Conservation (phyloP, 2,329 filamentous ascomycete species). For the Tolypocladium paradoxum region DNA sequence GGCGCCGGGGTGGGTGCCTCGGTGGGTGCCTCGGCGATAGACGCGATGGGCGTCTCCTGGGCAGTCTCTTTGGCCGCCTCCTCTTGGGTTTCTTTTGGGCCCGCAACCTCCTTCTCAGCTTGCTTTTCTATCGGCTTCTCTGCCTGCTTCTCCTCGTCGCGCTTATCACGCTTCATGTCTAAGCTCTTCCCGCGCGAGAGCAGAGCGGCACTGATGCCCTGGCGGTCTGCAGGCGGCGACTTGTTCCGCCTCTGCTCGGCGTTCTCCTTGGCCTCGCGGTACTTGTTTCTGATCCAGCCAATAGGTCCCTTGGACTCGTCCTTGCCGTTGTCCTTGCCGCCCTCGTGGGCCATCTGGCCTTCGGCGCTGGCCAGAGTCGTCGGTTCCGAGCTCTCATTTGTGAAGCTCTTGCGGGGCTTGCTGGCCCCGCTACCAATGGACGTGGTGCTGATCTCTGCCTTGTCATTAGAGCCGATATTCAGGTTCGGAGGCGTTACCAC, state of each 20-base stretch:
- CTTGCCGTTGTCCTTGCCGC: constrained; percentile 25
- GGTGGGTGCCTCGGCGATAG: neutral
- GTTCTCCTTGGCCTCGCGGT: constrained; percentile 47
- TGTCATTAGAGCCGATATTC: constrained; percentile 48
- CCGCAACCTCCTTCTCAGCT: neutral
- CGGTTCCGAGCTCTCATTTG: constrained; percentile 37
- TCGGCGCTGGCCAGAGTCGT: constrained; percentile 28
- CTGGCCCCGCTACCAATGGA: constrained; percentile 54
- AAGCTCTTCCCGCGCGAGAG: constrained; percentile 34
- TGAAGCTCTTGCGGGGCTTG: constrained; percentile 36
- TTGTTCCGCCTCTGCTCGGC: constrained; percentile 44
- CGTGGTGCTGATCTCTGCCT: constrained; percentile 55
- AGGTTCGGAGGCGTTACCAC: constrained; percentile 32
- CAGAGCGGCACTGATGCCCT: constrained; percentile 16
- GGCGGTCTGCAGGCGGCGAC: constrained; percentile 37
- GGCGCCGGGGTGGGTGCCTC: neutral
- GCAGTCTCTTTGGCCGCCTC: neutral
- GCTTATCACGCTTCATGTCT: constrained; percentile 31
- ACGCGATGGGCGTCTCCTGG: neutral
- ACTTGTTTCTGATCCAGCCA: constrained; percentile 50
- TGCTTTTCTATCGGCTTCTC: neutral
- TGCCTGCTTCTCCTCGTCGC: constrained; percentile 9
- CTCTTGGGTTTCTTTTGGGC: neutral
- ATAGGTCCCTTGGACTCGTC: constrained; percentile 42
- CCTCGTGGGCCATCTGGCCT: constrained; percentile 25